Percentiles rank a stretch among this genome's conserved stretches.
Evolutionary conservation across 2,329 filamentous ascomycete genomes (phyloP).

Genomic region (Xylaria sp.): DNA sequence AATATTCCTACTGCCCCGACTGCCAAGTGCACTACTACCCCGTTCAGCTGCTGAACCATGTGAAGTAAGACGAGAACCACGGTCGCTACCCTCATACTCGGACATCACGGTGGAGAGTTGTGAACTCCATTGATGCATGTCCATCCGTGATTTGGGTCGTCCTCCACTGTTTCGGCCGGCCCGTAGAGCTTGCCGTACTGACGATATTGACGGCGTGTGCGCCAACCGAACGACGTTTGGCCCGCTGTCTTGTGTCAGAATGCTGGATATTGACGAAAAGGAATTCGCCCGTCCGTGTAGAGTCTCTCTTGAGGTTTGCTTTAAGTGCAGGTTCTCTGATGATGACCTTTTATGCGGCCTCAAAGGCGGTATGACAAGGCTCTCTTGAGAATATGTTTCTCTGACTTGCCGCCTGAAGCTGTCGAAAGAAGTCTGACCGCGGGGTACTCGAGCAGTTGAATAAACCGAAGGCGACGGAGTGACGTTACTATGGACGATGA

Average conservation of each 20-base stretch:
- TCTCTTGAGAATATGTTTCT: constrained; percentile 69
- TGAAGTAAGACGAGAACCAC: constrained; percentile 61
- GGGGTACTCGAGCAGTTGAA: constrained; percentile 45
- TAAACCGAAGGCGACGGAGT: constrained; percentile 55
- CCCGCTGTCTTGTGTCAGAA: constrained; percentile 61
- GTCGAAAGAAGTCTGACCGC: constrained; percentile 51
- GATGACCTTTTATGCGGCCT: constrained; percentile 60
- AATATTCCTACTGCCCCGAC: constrained; percentile 62
- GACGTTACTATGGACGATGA: constrained; percentile 61
- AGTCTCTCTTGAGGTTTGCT: constrained; percentile 64
- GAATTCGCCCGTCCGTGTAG: constrained; percentile 62
- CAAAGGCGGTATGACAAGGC: constrained; percentile 67
- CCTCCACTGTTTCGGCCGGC: constrained; percentile 41
- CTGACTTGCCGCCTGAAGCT: constrained; percentile 50
- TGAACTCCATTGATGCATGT: constrained; percentile 71
- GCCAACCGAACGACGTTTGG: constrained; percentile 54
- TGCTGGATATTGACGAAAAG: constrained; percentile 65
- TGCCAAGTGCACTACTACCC: constrained; percentile 62
- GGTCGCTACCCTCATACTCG: constrained; percentile 67
- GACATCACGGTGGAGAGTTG: constrained; percentile 73
- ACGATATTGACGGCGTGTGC: constrained; percentile 48
- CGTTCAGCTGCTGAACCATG: constrained; percentile 56
- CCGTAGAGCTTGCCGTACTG: constrained; percentile 48
- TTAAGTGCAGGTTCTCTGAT: constrained; percentile 62
- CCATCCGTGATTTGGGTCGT: constrained; percentile 53